These are phyloP conservation scores for Bipolaris victoriae DNA, from an alignment of 2,329 filamentous ascomycete species.

Conservation along the genomic window DNA sequence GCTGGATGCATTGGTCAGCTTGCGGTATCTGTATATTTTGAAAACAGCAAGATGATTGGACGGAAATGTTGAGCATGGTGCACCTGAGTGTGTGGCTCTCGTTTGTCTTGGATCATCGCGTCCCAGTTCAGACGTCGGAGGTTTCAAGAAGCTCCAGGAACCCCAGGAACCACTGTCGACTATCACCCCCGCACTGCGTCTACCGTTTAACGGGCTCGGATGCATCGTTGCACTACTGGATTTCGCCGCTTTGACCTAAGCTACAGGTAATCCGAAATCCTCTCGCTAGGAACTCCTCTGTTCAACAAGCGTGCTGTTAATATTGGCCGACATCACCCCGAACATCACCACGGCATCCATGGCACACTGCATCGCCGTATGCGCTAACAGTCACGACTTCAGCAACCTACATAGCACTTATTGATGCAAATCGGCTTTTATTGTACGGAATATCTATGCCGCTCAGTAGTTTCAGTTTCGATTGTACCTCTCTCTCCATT, in stretches of 20 bases:
- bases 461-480: conserved; percentile 31
- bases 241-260: neutral
- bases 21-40: conserved; percentile 14
- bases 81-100: conserved; percentile 13
- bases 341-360: neutral
- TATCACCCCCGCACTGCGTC: conserved; percentile 3
- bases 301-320: too few species aligned
- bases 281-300: too few species aligned
- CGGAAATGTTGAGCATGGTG: conserved; percentile 6
- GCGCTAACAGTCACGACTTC: conserved; percentile 5
- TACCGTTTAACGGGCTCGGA: conserved; percentile 1
- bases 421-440: conserved; percentile 18
- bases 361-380: conserved; percentile 4
- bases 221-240: conserved; percentile 7
- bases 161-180: conserved; percentile 11
- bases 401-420: conserved; percentile 8
- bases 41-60: conserved; percentile 12
- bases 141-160: conserved; percentile 12
- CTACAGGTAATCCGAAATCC: neutral
- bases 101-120: conserved; percentile 25
- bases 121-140: conserved; percentile 28
- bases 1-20: conserved; percentile 1
- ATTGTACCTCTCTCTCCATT: conserved; percentile 18
- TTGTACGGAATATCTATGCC: conserved; percentile 22
- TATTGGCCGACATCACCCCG: too few species aligned